Evolutionary conservation across 345 rosid species (phyloP).

Genomic region (Chamaenerion angustifolium): DNA sequence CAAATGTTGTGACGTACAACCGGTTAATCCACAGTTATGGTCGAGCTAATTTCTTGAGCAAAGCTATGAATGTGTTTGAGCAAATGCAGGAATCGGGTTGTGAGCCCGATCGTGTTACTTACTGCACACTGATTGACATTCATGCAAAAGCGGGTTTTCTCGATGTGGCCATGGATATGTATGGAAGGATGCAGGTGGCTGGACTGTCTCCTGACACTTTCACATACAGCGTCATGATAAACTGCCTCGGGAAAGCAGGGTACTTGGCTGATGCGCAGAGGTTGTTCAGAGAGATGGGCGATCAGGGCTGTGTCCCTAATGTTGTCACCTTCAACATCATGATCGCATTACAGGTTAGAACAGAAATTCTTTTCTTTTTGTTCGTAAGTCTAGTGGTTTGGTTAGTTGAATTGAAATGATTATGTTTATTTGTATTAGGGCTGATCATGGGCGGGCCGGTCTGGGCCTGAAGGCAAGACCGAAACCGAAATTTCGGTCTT

Average conservation of each 20-base stretch:
- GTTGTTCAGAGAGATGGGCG: slow-evolving; percentile 76
- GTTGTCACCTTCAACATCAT: slow-evolving; percentile 74
- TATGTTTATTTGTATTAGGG: too few relatives aligned
- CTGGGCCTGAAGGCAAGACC: too few relatives aligned
- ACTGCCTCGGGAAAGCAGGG: slow-evolving; percentile 95
- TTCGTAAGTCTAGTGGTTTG: too few relatives aligned
- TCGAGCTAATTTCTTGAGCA: slow-evolving; percentile 71
- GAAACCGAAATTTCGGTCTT: too few relatives aligned
- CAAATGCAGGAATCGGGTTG: slow-evolving; percentile 68
- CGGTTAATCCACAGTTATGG: slow-evolving; percentile 91
- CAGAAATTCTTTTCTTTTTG: too few relatives aligned
- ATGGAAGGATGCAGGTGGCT: slow-evolving; percentile 61
- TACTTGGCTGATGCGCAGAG: slow-evolving; percentile 63
- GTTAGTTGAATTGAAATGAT: too few relatives aligned
- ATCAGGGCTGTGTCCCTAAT: slow-evolving; percentile 75
- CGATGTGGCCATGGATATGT: slow-evolving; percentile 78
- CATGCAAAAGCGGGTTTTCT: slow-evolving; percentile 95
- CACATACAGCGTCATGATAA: slow-evolving; percentile 83
- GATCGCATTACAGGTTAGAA: slow-evolving; percentile 44
- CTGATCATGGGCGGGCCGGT: too few relatives aligned
- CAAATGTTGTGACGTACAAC: slow-evolving; percentile 82
- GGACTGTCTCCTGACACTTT: slow-evolving; percentile 91
- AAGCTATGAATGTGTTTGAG: slow-evolving; percentile 59
- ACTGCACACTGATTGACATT: slow-evolving; percentile 79
- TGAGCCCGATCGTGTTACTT: slow-evolving; percentile 85